These are phyloP conservation scores for Oidium heveae DNA, from an alignment of 2,329 filamentous ascomycete species.

Conservation along the genomic window DNA sequence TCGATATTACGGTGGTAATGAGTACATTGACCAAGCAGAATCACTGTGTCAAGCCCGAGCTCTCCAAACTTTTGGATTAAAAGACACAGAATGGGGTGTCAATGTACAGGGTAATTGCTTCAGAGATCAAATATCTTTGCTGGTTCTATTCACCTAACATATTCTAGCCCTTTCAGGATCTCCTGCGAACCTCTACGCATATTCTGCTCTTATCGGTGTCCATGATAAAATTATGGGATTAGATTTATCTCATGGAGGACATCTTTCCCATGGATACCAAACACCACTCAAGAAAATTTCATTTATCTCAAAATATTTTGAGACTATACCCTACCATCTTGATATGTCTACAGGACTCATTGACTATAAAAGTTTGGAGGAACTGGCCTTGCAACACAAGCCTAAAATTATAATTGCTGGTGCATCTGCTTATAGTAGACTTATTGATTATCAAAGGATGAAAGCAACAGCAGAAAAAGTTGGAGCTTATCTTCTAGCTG, in stretches of 20 bases:
- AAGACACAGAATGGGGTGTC: conserved; percentile 83
- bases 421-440: conserved; percentile 91
- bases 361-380: conserved; percentile 81
- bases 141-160: neutral
- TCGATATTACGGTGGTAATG: conserved; percentile 96
- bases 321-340: conserved; percentile 92
- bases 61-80: conserved; percentile 70
- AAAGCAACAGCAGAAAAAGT: conserved; percentile 83
- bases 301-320: conserved; percentile 94
- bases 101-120: conserved; percentile 50
- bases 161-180: conserved; percentile 27
- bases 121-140: too few species aligned
- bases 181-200: conserved; percentile 93
- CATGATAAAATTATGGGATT: conserved; percentile 96
- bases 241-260: conserved; percentile 85
- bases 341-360: conserved; percentile 80
- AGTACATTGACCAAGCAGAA: conserved; percentile 95
- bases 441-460: conserved; percentile 94
- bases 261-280: conserved; percentile 94
- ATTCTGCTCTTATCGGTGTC: conserved; percentile 87
- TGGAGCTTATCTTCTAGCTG: conserved; percentile 81
- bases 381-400: conserved; percentile 74
- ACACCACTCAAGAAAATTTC: conserved; percentile 93
- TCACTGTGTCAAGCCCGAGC: conserved; percentile 84
- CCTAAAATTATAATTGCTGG: conserved; percentile 92